Evolutionary conservation across 2,329 filamentous ascomycete genomes (phyloP).

Genomic region (Talaromyces rugulosus): DNA sequence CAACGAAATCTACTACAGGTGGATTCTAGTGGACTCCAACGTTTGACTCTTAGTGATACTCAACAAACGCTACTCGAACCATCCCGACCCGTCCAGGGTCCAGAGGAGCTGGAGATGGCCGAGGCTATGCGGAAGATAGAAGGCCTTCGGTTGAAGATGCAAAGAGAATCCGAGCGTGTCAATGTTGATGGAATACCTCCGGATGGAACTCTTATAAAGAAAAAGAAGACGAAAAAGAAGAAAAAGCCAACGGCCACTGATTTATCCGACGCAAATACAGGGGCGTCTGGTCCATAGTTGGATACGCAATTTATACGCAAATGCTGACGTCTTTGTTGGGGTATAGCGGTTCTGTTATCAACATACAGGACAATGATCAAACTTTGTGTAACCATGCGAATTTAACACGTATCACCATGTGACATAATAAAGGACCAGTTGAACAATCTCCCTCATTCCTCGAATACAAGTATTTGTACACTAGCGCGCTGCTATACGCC

Average conservation of each 20-base stretch:
- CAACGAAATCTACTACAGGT: slow-evolving; percentile 72
- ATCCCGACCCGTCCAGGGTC: slow-evolving; percentile 56
- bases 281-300: background rate
- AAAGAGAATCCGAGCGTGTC: slow-evolving; percentile 45
- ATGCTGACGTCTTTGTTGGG: background rate
- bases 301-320: background rate
- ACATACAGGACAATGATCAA: background rate
- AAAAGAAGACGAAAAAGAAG: slow-evolving; percentile 37
- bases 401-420: background rate
- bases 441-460: background rate
- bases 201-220: slow-evolving; percentile 53
- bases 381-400: background rate
- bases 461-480: background rate
- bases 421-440: background rate
- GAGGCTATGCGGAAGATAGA: slow-evolving; percentile 87
- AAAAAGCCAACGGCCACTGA: background rate
- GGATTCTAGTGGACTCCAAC: slow-evolving; percentile 76
- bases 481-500: background rate
- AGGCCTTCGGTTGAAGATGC: slow-evolving; percentile 78
- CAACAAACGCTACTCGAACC: slow-evolving; percentile 15
- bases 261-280: background rate
- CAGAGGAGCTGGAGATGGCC: slow-evolving; percentile 79
- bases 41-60: slow-evolving; percentile 62
- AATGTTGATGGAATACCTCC: slow-evolving; percentile 45
- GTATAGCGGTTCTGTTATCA: background rate